These are phyloP conservation scores for Wallacemonas rigidus DNA, from an alignment of 208 protist genomes.

Conservation along the genomic window DNA sequence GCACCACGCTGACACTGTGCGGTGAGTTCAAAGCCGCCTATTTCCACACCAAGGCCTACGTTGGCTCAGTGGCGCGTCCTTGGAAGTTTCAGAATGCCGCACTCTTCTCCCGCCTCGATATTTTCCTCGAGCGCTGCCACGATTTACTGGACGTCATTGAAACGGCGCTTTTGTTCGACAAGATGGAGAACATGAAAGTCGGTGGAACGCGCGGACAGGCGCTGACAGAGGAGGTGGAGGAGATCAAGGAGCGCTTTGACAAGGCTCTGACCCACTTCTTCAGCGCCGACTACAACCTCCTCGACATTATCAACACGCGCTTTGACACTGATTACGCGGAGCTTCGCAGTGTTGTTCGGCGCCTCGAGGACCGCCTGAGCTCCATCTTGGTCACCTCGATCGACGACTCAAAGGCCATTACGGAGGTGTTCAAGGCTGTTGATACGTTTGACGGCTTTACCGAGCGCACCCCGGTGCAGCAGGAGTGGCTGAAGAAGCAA, in stretches of 20 bases:
- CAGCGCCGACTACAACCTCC: conserved; percentile 93
- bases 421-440: conserved; percentile 95
- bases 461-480: conserved; percentile 91
- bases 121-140: conserved; percentile 96
- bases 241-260: conserved; percentile 91
- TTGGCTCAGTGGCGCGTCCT: conserved; percentile 67
- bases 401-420: conserved; percentile 93
- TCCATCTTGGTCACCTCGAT: conserved; percentile 93
- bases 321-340: conserved; percentile 95
- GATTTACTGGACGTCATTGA: conserved; percentile 95
- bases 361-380: conserved; percentile 93
- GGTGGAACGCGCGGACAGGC: conserved; percentile 94
- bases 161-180: conserved; percentile 94
- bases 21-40: conserved; percentile 93
- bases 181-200: conserved; percentile 96
- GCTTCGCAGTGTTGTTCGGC: conserved; percentile 83
- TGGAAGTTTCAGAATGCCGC: conserved; percentile 95
- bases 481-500: conserved; percentile 95
- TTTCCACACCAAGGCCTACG: conserved; percentile 94
- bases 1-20: conserved; percentile 83
- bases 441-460: conserved; percentile 97
- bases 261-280: conserved; percentile 75
- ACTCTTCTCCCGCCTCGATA: conserved; percentile 95
- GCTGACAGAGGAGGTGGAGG: conserved; percentile 86
- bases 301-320: conserved; percentile 92